Conservation (phyloP, 345 rosid species). For the Aquilaria malaccensis region DNA sequence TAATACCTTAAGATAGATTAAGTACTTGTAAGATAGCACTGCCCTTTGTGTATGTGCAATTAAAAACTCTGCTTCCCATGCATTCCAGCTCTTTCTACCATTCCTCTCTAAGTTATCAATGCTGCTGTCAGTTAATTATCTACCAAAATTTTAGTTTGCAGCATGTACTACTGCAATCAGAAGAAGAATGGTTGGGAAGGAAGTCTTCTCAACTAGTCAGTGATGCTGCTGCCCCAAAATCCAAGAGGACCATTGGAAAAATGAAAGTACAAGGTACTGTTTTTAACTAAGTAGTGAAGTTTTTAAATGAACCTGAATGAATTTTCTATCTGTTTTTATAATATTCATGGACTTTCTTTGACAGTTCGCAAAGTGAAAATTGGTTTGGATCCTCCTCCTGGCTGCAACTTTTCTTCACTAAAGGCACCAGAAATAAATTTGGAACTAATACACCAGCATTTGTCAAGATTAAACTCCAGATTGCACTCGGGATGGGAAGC, state of each 20-base stretch:
- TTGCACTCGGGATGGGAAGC: constrained; percentile 68
- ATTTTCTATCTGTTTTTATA: constrained; percentile 8
- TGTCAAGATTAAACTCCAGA: constrained; percentile 45
- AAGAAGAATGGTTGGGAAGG: constrained; percentile 75
- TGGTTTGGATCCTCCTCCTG: constrained; percentile 60
- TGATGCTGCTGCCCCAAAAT: constrained; percentile 56
- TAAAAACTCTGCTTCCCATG: background rate
- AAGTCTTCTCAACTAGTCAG: constrained; percentile 51
- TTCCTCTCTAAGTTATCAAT: background rate
- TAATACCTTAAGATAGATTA: too few species aligned
- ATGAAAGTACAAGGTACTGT: constrained; percentile 79
- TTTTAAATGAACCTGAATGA: constrained; percentile 5
- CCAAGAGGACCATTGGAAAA: constrained; percentile 74
- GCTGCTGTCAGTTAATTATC: constrained; percentile 2
- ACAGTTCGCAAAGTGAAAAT: constrained; percentile 84
- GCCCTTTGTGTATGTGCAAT: background rate
- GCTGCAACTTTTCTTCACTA: constrained; percentile 64
- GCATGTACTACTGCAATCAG: constrained; percentile 68
- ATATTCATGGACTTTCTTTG: constrained; percentile 14
- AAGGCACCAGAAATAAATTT: constrained; percentile 46
- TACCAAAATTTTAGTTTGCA: constrained; percentile 35
- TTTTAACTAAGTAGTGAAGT: background rate
- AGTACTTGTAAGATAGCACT: background rate
- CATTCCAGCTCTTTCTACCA: background rate
- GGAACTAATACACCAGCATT: constrained; percentile 42